Evolutionary conservation across 2,329 filamentous ascomycete species (phyloP), one percentile per base, ranked within the genome.

Genomic region (Calonectria crousiana): DNA sequence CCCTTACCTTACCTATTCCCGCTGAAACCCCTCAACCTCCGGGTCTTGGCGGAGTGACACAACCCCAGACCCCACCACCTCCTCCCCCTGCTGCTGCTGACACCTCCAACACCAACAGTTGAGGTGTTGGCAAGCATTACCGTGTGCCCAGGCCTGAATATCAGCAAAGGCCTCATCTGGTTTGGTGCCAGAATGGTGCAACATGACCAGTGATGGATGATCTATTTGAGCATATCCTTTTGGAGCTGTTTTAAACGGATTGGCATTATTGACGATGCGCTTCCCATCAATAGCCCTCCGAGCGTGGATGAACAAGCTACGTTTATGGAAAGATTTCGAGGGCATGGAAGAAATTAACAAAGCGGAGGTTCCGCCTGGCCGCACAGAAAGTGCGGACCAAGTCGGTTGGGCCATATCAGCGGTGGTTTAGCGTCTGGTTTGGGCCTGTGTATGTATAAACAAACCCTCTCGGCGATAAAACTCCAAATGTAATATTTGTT

Each of bases 1-100:
- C 86, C 1, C 73, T 87, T 80, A 81, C 83, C 30, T 72, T 87
- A 56, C 85, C 86, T 6, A 82, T 86, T 11, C 84, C 85, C 11
- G 78, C 80, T 28, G 81, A 85, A 9, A 74, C 79, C n/a, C 83
- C 83, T 2, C 80, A 82, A 36, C 82, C 84, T 11, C 84, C 84
- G 0, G 84, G 84, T 1, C 78, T 86, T 6, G 82, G 82, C 5
- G 83, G 82, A 49, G 80, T 84, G 23, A 66, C 80, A 32, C 83
- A 85, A 26, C 82, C 84, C 18, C 80, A 85, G 13, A 77, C 83
- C 10, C 82, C 84, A 11, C 81, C 84, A 34, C 76, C 82, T 20
- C 82, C 83, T 30, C 84, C 84, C 11, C 83, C 83, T 52, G 82
- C 79, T 4, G 80, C 82, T n/a, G 83, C 81, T 8, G 79, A 77